phyloP scores from a whole-genome alignment of 345 rosid species.

The Schrenkiella parvula region DNA sequence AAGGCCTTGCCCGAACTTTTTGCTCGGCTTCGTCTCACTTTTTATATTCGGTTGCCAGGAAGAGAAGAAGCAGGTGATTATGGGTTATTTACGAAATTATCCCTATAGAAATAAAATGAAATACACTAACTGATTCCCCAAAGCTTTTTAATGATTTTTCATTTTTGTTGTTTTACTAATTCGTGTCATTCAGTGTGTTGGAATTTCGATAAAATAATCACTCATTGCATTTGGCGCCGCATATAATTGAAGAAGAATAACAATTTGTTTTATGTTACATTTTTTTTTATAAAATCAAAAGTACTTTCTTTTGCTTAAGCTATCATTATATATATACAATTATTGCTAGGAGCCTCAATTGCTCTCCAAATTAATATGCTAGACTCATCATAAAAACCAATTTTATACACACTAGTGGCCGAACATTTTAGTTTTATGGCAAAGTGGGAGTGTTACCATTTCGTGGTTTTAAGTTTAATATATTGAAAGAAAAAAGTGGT shows the following conservation, averaged over 20 bases:
- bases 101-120: not conserved
- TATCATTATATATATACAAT: not conserved
- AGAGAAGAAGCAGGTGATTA: not conserved
- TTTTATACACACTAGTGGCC: not conserved
- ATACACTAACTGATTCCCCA: not conserved
- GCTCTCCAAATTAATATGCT: not conserved
- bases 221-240: constrained; percentile 19
- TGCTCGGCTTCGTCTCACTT: not conserved
- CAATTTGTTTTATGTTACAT: not conserved
- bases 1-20: constrained; percentile 20
- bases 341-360: not conserved
- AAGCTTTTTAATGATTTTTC: not conserved
- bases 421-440: not conserved
- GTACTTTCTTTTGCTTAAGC: constrained; percentile 13
- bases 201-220: not conserved
- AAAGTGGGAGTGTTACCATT: not conserved
- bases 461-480: not conserved
- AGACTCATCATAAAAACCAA: not conserved
- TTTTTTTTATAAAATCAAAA: not conserved
- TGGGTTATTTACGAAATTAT: not conserved
- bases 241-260: not conserved
- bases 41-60: constrained; percentile 10
- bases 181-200: not conserved
- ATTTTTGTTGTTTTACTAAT: too few species aligned
- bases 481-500: not conserved